A percentile compares a stretch with the other conserved stretches of the same genome.
phyloP scores from a whole-genome alignment of 2,329 filamentous ascomycete genomes.

The Simplicillium sp. region DNA sequence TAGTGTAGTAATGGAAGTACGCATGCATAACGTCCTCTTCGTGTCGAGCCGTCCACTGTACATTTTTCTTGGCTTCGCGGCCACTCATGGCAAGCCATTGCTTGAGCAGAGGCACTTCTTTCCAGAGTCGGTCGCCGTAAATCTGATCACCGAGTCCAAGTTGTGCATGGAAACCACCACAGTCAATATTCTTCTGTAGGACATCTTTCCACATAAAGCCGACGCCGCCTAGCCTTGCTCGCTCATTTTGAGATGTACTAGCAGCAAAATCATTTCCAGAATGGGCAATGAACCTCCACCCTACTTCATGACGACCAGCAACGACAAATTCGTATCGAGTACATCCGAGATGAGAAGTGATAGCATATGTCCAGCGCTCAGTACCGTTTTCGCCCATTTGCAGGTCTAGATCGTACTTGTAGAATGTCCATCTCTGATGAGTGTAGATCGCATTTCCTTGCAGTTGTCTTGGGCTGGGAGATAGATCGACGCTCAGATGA shows the following conservation, averaged over 20 bases:
- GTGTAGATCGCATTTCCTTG: conserved; percentile 73
- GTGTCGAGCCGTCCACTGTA: conserved; percentile 85
- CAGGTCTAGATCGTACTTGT: conserved; percentile 85
- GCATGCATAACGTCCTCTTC: conserved; percentile 94
- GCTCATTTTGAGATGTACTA: conserved; percentile 76
- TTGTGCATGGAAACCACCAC: conserved; percentile 90
- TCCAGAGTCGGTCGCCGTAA: conserved; percentile 92
- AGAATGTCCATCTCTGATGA: conserved; percentile 92
- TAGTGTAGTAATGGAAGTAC: conserved; percentile 98
- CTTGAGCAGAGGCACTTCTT: conserved; percentile 84
- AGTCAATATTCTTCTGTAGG: conserved; percentile 92
- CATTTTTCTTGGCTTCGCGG: conserved; percentile 84
- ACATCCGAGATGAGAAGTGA: conserved; percentile 92
- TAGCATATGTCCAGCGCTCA: conserved; percentile 92
- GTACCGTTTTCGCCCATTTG: conserved; percentile 78
- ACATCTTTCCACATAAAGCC: conserved; percentile 99
- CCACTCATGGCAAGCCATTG: conserved; percentile 93
- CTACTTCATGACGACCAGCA: conserved; percentile 79
- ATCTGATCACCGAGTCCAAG: conserved; percentile 90
- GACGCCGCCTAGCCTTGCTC: conserved; percentile 75
- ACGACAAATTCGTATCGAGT: conserved; percentile 98
- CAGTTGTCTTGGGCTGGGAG: conserved; percentile 83
- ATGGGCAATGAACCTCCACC: conserved; percentile 92
- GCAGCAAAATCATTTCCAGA: conserved; percentile 94
- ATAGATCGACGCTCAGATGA: conserved; percentile 81